Percentiles rank a stretch among this genome's conserved stretches.
phyloP scores from a whole-genome alignment of 2,329 filamentous ascomycete genomes.

The Hypoxylon sp. region DNA sequence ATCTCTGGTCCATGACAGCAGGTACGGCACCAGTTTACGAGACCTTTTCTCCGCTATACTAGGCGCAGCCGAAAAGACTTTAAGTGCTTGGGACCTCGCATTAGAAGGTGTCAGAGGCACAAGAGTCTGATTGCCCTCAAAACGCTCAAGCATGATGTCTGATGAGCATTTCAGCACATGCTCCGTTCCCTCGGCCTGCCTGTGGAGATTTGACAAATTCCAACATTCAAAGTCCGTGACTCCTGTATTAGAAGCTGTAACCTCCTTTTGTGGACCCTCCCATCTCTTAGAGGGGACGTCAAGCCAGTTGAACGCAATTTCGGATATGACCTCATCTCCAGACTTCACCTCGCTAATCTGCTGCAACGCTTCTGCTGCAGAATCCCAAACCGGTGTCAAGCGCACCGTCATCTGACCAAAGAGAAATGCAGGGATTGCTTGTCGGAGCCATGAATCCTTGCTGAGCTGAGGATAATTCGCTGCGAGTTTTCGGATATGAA shows the following conservation, averaged over 20 bases:
- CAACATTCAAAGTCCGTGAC: conserved; percentile 88
- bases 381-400: conserved; percentile 89
- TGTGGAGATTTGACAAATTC: conserved; percentile 74
- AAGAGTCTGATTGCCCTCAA: conserved; percentile 74
- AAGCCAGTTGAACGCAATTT: conserved; percentile 85
- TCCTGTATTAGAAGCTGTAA: conserved; percentile 56
- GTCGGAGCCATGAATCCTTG: conserved; percentile 74
- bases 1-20: conserved; percentile 82
- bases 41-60: conserved; percentile 88
- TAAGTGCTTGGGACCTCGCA: conserved; percentile 83
- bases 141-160: conserved; percentile 72
- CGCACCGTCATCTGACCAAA: conserved; percentile 92
- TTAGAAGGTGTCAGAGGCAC: conserved; percentile 66
- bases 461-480: conserved; percentile 72
- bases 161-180: conserved; percentile 67
- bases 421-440: conserved; percentile 83
- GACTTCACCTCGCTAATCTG: conserved; percentile 77
- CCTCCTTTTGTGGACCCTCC: conserved; percentile 59
- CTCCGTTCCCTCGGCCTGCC: conserved; percentile 66
- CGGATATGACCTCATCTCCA: conserved; percentile 80
- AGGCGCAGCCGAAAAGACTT: conserved; percentile 81
- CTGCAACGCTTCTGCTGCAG: conserved; percentile 81
- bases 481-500: conserved; percentile 86
- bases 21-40: conserved; percentile 85
- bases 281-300: conserved; percentile 69